Percentiles rank a stretch among this genome's conserved stretches.
phyloP scores from a whole-genome alignment of 1,284 basidiomycete genomes.

The Apiotrichum gracile region DNA sequence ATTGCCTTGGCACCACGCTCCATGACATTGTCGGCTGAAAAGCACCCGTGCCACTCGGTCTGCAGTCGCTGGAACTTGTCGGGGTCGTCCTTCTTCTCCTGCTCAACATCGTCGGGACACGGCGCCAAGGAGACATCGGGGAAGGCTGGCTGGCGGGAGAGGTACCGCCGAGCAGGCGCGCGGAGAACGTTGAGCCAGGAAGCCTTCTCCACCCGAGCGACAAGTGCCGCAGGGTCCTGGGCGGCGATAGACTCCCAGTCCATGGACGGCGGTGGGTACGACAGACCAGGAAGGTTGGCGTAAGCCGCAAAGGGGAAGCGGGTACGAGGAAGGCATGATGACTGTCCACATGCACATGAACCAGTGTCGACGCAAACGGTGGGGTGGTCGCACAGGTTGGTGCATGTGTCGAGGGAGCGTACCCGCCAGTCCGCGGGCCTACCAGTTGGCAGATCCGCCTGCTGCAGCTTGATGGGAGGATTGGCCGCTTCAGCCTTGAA shows the following conservation, averaged over 20 bases:
- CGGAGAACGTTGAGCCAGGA: constrained; percentile 36
- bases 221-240: constrained; percentile 15
- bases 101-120: constrained; percentile 18
- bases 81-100: constrained; percentile 14
- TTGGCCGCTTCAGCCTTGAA: constrained; percentile 7
- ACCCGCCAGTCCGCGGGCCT: constrained; percentile 22
- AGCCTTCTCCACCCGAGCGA: constrained; percentile 17
- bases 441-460: constrained; percentile 16
- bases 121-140: constrained; percentile 23
- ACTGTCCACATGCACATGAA: constrained; percentile 28
- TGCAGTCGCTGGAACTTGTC: constrained; percentile 22
- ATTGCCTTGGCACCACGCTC: constrained; percentile 22
- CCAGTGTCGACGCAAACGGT: constrained; percentile 35
- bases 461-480: constrained; percentile 8
- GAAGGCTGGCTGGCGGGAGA: constrained; percentile 17
- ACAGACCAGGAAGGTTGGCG: constrained; percentile 23
- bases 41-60: constrained; percentile 26
- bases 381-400: constrained; percentile 35
- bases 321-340: constrained; percentile 15
- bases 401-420: constrained; percentile 20
- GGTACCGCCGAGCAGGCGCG: constrained; percentile 24
- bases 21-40: constrained; percentile 28
- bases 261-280: constrained; percentile 17
- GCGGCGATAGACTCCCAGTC: constrained; percentile 1
- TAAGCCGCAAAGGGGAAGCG: constrained; percentile 27